Base-by-base conservation (phyloP, 805 yeast species). In the Barnettozyma californica region DNA sequence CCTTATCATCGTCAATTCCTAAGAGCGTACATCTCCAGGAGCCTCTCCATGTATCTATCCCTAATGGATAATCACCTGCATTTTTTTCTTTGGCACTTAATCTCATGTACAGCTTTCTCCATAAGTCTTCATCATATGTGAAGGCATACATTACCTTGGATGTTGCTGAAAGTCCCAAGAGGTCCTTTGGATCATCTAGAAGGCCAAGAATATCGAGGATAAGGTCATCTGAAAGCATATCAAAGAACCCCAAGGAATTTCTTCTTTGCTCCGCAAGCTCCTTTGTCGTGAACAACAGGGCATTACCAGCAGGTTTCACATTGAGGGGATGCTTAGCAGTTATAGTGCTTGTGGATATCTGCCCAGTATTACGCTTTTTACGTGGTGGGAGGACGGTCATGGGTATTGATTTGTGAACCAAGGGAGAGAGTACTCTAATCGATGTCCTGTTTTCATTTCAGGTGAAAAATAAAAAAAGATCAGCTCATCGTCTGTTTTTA, bases 231-330 rank as follows among this genome's bases (percentile, higher is more conserved):
- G 81, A 70, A 29, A 87, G 70, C 0, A 48, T 47, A 0, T 73
- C 60, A 20, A 88, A 69, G 5, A 54, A 48, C 0, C 95, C 96
- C 63, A 84, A 65, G 19, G 76, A 75, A 3, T 47, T 38, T 4
- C 49, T 44, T 27, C 51, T 49, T 43, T 49, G 37, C 44, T 52
- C 47, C 13, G 40, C 42, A 20, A 54, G 53, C 2, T 45, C 35
- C 1, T 53, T 47, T 31, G 58, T 49, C n/a, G 56, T 55, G 26
- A 64, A 62, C 20, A 82, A 58, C 23, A 77, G 65, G 4, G 76
- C 71, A 57, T 87, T 87, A 5, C 95, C 95, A n/a, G 77, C 66
- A 1, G 95, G 96, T 58, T 76, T 78, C 14, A 87, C 82, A 44
- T 84, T 84, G 27, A 87, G 65, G 1, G 95, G 95, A 59, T 87